A percentile compares a stretch with the other conserved stretches of the same genome.
Conservation (phyloP, 495 filamentous ascomycete genomes). For the Amniculicola lignicola region DNA sequence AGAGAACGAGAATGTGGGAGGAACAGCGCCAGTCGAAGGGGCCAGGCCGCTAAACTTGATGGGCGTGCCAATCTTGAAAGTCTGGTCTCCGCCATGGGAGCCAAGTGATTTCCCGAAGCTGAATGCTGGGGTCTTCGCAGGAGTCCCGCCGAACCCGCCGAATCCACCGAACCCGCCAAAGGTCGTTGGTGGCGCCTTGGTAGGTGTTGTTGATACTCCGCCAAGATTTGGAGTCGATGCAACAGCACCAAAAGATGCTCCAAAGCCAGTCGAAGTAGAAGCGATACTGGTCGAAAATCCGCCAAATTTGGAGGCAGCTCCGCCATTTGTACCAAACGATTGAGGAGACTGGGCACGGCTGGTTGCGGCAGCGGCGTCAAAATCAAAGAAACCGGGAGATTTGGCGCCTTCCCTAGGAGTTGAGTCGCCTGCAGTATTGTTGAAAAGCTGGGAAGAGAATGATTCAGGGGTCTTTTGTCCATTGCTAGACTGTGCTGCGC, state of each 20-base stretch:
- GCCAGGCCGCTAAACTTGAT: conserved; percentile 20
- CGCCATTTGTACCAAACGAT: no score
- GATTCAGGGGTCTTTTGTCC: neutral
- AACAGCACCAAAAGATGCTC: neutral
- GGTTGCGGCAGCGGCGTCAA: conserved; percentile 2
- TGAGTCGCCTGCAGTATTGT: neutral
- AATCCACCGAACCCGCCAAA: no score
- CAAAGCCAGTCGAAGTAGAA: neutral
- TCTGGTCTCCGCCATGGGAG: conserved; percentile 22
- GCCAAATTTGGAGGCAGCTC: no score
- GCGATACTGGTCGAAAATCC: neutral
- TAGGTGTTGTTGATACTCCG: neutral
- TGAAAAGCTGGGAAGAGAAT: neutral
- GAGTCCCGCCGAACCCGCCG: no score
- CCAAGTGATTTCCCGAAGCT: no score
- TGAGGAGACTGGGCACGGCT: neutral
- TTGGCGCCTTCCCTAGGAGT: neutral
- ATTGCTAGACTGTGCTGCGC: neutral
- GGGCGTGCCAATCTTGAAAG: conserved; percentile 18
- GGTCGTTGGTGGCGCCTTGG: no score
- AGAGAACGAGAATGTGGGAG: neutral
- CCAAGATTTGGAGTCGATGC: neutral
- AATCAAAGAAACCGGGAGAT: conserved; percentile 9
- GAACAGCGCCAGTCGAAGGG: neutral
- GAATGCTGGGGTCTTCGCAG: conserved; percentile 1